These are phyloP conservation scores for Lizonia empirigonia DNA, from an alignment of 2,329 filamentous ascomycete genomes.

Conservation along the genomic window DNA sequence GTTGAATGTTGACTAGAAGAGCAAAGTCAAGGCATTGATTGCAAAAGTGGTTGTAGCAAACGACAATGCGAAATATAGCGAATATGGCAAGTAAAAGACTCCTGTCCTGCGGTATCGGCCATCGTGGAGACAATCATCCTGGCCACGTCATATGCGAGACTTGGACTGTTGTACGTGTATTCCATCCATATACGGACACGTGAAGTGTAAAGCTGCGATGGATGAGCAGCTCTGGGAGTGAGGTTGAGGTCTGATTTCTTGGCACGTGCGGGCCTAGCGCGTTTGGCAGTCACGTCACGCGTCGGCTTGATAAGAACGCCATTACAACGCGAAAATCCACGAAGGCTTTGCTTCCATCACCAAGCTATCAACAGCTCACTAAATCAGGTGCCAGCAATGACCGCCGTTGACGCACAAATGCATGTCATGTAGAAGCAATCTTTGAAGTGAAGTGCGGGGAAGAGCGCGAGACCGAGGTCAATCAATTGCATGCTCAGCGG, in stretches of 20 bases:
- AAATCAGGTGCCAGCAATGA: no score
- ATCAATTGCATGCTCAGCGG: background rate
- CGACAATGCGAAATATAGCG: no score
- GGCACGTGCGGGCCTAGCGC: background rate
- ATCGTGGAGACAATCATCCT: background rate
- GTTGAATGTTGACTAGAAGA: background rate
- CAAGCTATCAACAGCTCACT: background rate
- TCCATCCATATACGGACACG: background rate
- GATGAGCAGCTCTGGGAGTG: background rate
- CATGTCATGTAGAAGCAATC: no score
- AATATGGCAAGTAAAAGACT: background rate
- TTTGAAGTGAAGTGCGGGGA: slow-evolving; percentile 11
- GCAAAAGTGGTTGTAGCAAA: background rate
- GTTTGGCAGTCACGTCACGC: background rate
- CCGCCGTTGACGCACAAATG: no score
- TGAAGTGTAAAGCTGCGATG: background rate
- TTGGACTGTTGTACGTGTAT: background rate
- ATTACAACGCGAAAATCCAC: no score
- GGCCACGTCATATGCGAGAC: background rate
- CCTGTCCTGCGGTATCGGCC: background rate
- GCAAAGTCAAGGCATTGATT: no score
- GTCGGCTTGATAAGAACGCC: no score
- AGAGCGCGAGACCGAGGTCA: slow-evolving; percentile 9
- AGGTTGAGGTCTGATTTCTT: background rate
- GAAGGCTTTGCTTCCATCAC: no score